phyloP scores from a whole-genome alignment of 2,329 filamentous ascomycete species.

The Thelonectria discophora region DNA sequence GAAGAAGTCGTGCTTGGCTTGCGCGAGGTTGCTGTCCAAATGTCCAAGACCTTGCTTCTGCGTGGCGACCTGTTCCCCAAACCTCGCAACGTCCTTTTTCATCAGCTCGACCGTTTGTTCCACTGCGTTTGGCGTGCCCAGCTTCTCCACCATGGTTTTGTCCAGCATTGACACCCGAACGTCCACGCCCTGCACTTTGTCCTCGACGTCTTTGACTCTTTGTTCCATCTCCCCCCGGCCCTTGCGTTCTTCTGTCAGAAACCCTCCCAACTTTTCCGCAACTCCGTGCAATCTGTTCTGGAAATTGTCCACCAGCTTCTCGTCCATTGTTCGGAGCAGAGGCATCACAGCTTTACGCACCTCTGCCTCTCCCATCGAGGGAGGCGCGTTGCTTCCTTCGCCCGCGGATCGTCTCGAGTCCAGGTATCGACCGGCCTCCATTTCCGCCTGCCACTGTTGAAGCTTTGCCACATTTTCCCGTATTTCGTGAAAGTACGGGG shows the following conservation, averaged over 20 bases:
- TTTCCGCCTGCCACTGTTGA: neutral
- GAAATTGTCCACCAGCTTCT: constrained; percentile 12
- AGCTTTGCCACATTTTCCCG: neutral
- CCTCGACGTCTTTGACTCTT: constrained; percentile 17
- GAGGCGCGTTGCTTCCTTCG: neutral
- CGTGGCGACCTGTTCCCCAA: neutral
- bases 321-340: constrained; percentile 21
- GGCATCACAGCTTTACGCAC: constrained; percentile 20
- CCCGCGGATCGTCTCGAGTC: neutral
- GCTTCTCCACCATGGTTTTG: constrained; percentile 7
- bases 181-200: neutral
- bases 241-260: constrained; percentile 35
- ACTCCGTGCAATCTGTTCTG: constrained; percentile 7
- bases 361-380: constrained; percentile 20
- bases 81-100: neutral
- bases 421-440: neutral
- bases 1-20: constrained; percentile 5
- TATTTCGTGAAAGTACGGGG: neutral
- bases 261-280: constrained; percentile 28
- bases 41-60: constrained; percentile 13
- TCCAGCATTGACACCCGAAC: neutral
- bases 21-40: constrained; percentile 16
- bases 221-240: constrained; percentile 22
- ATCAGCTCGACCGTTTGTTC: neutral
- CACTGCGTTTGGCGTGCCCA: neutral